phyloP scores from a whole-genome alignment of 164 flowering plant genomes.

The Paratinospora sagittata region DNA sequence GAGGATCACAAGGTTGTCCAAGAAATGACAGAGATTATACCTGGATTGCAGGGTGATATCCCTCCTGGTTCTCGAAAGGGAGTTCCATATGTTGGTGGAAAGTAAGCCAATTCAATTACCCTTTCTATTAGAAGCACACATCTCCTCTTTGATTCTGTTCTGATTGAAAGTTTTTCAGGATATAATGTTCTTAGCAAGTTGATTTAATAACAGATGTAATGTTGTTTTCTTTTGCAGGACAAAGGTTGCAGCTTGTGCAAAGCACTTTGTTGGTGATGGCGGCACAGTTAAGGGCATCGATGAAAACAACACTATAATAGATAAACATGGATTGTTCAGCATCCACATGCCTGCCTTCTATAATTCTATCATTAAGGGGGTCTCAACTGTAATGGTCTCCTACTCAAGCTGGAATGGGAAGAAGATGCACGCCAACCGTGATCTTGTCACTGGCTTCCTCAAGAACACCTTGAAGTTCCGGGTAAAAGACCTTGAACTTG shows the following conservation, averaged over 20 bases:
- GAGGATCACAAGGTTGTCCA: constrained; percentile 15
- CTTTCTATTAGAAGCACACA: not conserved
- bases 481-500: not conserved
- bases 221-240: not conserved
- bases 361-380: not conserved
- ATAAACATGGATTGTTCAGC: not conserved
- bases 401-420: constrained; percentile 5
- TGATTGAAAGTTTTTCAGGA: not conserved
- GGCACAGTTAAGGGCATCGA: not conserved
- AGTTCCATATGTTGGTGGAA: constrained; percentile 11
- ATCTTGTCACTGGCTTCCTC: constrained; percentile 3
- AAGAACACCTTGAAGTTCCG: not conserved
- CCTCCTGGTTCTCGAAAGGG: constrained; percentile 8
- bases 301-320: constrained; percentile 4
- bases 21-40: constrained; percentile 12
- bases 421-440: not conserved
- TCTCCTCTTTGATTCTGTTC: not conserved
- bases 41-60: constrained; percentile 10
- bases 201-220: not conserved
- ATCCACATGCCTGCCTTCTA: constrained; percentile 6
- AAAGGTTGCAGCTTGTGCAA: constrained; percentile 6
- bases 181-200: not conserved
- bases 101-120: not conserved
- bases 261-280: constrained; percentile 7
- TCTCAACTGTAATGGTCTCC: constrained; percentile 5